Evolutionary conservation across 129 eudicot genomes (phyloP).

Genomic region (Escallonia rubra): DNA sequence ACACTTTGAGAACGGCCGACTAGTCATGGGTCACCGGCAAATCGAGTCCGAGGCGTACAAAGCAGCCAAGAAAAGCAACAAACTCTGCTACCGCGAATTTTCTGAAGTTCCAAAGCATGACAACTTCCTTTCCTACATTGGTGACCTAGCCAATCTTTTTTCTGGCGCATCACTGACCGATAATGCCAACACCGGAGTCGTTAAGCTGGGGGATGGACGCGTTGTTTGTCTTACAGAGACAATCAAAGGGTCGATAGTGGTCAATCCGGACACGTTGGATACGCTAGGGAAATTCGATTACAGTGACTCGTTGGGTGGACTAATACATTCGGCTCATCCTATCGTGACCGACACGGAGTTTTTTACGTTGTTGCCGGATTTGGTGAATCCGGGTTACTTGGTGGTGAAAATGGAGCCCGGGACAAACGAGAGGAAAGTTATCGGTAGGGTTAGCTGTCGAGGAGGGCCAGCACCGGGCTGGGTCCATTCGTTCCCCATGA

Average conservation of each 20-base stretch:
- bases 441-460: conserved; percentile 80
- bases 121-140: conserved; percentile 63
- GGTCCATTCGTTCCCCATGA: conserved; percentile 98
- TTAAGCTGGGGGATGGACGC: conserved; percentile 69
- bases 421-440: conserved; percentile 68
- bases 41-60: conserved; percentile 93
- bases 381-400: conserved; percentile 76
- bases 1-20: conserved; percentile 59
- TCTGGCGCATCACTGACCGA: conserved; percentile 91
- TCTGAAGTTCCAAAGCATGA: conserved; percentile 87
- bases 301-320: conserved; percentile 60
- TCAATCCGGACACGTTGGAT: conserved; percentile 74
- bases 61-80: conserved; percentile 64
- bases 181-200: conserved; percentile 92
- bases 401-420: conserved; percentile 86
- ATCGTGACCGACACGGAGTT: conserved; percentile 76
- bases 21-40: conserved; percentile 81
- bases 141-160: conserved; percentile 79
- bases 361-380: conserved; percentile 72
- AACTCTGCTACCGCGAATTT: conserved; percentile 86
- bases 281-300: conserved; percentile 83
- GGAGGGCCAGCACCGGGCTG: conserved; percentile 93
- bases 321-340: conserved; percentile 96
- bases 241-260: conserved; percentile 74
- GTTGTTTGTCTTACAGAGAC: conserved; percentile 97